Evolutionary conservation across 2,329 filamentous ascomycete species (phyloP).

Genomic region (Aspergillus latus): DNA sequence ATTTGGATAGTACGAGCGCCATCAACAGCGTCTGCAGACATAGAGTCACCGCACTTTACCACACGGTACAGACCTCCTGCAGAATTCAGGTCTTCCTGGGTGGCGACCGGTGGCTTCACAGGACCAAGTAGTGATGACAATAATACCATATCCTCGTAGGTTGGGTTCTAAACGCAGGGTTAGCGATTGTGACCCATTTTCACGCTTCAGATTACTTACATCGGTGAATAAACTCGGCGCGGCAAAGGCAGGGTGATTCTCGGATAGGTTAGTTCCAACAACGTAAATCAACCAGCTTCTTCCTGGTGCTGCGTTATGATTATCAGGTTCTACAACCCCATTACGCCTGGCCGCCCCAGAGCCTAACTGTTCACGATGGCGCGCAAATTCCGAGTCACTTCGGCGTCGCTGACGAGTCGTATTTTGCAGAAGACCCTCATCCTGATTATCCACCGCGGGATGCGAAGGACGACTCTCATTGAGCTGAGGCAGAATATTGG

Average conservation of each 20-base stretch:
- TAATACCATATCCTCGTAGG: constrained; percentile 71
- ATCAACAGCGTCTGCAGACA: constrained; percentile 51
- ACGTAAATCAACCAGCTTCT: constrained; percentile 73
- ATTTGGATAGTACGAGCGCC: constrained; percentile 38
- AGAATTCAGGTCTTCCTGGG: constrained; percentile 61
- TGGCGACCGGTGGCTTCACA: constrained; percentile 68
- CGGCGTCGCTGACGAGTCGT: constrained; percentile 54
- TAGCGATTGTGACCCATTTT: constrained; percentile 7
- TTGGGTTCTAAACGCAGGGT: constrained; percentile 51
- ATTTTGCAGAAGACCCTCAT: constrained; percentile 43
- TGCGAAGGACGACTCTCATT: constrained; percentile 40
- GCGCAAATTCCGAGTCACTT: constrained; percentile 60
- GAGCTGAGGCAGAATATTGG: constrained; percentile 39
- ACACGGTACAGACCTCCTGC: constrained; percentile 64
- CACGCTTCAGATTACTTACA: constrained; percentile 42
- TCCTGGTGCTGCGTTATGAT: constrained; percentile 50
- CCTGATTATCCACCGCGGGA: constrained; percentile 40
- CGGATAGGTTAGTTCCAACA: constrained; percentile 67
- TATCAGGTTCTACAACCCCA: constrained; percentile 63
- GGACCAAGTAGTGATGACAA: constrained; percentile 66
- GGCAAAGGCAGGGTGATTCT: constrained; percentile 68
- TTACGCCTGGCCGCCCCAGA: constrained; percentile 63
- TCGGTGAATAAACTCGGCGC: constrained; percentile 71
- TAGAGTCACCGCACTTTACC: constrained; percentile 40
- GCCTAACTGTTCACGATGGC: constrained; percentile 55